A percentile compares a stretch with the other conserved stretches of the same genome.
phyloP scores from a whole-genome alignment of 139 green algal genomes.

The Chlorella sorokiniana region DNA sequence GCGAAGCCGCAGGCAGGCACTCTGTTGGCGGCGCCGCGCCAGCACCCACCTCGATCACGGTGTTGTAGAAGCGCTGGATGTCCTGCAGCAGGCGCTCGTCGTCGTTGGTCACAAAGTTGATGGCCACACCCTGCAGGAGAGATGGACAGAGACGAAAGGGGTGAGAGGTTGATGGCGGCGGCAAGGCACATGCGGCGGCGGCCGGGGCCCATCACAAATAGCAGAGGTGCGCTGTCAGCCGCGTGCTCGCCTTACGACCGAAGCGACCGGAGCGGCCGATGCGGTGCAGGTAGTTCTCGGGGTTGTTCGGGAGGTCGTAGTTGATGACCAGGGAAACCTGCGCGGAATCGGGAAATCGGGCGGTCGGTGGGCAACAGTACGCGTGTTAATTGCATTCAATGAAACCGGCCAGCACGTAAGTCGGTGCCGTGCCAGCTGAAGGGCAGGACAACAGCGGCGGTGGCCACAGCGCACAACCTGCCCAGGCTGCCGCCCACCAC shows the following conservation, averaged over 20 bases:
- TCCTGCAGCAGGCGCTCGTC: conserved; percentile 96
- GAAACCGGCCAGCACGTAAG: too few species aligned
- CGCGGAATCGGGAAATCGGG: background rate
- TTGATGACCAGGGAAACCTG: conserved; percentile 99
- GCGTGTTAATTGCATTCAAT: too few species aligned
- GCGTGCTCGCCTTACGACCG: conserved; percentile 84
- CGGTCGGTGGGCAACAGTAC: too few species aligned
- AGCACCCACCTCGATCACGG: conserved; percentile 82
- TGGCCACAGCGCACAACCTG: too few species aligned
- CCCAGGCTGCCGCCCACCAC: too few species aligned
- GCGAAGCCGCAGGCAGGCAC: background rate
- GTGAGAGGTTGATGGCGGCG: background rate
- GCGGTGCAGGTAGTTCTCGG: conserved; percentile 99
- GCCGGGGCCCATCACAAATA: background rate
- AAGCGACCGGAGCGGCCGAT: conserved; percentile 95
- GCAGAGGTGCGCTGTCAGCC: background rate
- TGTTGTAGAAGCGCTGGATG: conserved; percentile 99
- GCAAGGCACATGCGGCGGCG: background rate
- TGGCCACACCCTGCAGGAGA: conserved; percentile 91
- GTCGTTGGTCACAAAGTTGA: conserved; percentile 99
- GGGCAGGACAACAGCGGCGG: too few species aligned
- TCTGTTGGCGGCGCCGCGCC: background rate
- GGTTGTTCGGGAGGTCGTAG: conserved; percentile 99
- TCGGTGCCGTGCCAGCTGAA: too few species aligned
- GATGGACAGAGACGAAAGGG: too few species aligned